phyloP scores from a whole-genome alignment of 176 grass and related monocot species.

The Dactylis glomerata region DNA sequence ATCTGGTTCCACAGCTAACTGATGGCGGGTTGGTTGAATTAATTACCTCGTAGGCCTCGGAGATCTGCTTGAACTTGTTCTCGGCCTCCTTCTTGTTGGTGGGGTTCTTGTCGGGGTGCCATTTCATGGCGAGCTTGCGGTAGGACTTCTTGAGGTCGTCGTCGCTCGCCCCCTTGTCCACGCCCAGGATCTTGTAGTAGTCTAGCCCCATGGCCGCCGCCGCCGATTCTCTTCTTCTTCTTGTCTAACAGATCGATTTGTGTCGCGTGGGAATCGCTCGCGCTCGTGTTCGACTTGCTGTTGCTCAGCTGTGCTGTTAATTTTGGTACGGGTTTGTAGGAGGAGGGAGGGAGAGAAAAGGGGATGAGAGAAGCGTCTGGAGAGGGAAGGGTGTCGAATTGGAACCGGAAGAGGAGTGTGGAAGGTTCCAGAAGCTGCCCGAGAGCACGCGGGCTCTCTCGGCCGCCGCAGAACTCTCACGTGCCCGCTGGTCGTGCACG shows the following conservation, averaged over 20 bases:
- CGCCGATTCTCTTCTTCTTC: background rate
- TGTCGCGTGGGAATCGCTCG: background rate
- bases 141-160: slow-evolving; percentile 99
- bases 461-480: background rate
- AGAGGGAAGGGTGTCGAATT: slow-evolving; percentile 6
- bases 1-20: no score
- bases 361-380: slow-evolving; percentile 54
- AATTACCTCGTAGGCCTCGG: slow-evolving; percentile 86
- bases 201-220: slow-evolving; percentile 64
- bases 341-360: slow-evolving; percentile 26
- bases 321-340: background rate
- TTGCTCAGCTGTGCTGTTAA: background rate
- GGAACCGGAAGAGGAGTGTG: slow-evolving; percentile 30
- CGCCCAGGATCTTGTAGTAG: slow-evolving; percentile 86
- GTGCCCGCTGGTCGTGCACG: background rate
- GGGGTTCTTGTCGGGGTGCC: slow-evolving; percentile 98
- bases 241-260: background rate
- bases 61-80: slow-evolving; percentile 98
- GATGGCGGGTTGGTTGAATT: background rate
- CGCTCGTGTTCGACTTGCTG: background rate
- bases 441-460: slow-evolving; percentile 15
- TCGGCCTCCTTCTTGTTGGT: slow-evolving; percentile 94
- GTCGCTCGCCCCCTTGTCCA: slow-evolving; percentile 75
- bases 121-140: slow-evolving; percentile 97
- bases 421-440: slow-evolving; percentile 72